Percentiles rank a stretch among this genome's conserved stretches.
Evolutionary conservation across 371 early-diverging fungal genomes (phyloP).

Genomic region (Mortierella sp.): DNA sequence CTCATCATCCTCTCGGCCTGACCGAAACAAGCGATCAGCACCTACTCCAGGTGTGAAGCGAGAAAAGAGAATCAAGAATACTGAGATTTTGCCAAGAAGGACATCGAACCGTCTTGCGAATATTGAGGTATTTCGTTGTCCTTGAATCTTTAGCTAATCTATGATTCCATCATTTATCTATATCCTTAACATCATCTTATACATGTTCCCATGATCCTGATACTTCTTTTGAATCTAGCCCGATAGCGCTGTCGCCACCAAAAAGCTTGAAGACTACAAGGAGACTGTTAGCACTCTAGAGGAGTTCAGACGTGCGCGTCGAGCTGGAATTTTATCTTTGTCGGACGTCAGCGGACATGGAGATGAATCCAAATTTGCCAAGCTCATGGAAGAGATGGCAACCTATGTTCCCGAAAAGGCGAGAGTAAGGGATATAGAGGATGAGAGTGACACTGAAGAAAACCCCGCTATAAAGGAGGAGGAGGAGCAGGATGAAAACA

Average conservation of each 20-base stretch:
- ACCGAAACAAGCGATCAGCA: slow-evolving; percentile 40
- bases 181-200: neutral
- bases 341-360: slow-evolving; percentile 40
- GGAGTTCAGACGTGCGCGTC: slow-evolving; percentile 6
- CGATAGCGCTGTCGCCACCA: slow-evolving; percentile 20
- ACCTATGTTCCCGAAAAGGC: slow-evolving; percentile 56
- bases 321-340: slow-evolving; percentile 31
- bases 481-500: slow-evolving; percentile 23
- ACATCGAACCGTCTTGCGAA: slow-evolving; percentile 35
- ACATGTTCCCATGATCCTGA: neutral
- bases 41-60: slow-evolving; percentile 37
- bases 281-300: slow-evolving; percentile 11
- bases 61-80: slow-evolving; percentile 35
- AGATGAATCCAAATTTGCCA: slow-evolving; percentile 32
- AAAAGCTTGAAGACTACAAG: slow-evolving; percentile 20
- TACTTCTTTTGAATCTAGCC: slow-evolving; percentile 19
- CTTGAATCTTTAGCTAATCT: neutral
- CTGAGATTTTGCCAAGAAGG: slow-evolving; percentile 31
- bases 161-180: neutral
- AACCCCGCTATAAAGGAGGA: neutral
- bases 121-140: slow-evolving; percentile 21
- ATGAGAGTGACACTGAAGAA: slow-evolving; percentile 28
- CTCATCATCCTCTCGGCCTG: slow-evolving; percentile 7
- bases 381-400: slow-evolving; percentile 33
- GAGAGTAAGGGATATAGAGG: slow-evolving; percentile 42